Conservation (phyloP, 2,329 filamentous ascomycete species). For the Colletotrichum liriopes region DNA sequence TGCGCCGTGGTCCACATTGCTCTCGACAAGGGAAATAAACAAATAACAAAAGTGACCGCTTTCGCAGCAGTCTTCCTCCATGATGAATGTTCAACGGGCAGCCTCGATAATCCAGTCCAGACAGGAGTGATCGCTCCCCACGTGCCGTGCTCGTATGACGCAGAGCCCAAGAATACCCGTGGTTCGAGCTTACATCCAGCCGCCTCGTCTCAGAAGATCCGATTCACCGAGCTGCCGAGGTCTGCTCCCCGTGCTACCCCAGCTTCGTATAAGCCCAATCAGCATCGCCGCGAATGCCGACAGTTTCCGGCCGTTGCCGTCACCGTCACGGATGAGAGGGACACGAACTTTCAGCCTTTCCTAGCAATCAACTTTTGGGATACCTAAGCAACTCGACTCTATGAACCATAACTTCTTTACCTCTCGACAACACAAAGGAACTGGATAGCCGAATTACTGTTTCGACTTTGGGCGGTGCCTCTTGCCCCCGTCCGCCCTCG, state of each 20-base stretch:
- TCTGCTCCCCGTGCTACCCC: slow-evolving; percentile 23
- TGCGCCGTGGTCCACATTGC: neutral
- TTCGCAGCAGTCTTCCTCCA: neutral
- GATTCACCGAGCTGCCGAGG: slow-evolving; percentile 41
- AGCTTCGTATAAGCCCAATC: slow-evolving; percentile 25
- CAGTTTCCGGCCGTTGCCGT: slow-evolving; percentile 32
- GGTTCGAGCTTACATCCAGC: neutral
- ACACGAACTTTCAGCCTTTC: neutral
- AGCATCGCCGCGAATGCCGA: slow-evolving; percentile 30
- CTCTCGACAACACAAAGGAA: slow-evolving; percentile 19
- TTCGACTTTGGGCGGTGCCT: neutral
- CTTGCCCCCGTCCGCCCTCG: neutral
- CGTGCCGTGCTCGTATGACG: slow-evolving; percentile 15
- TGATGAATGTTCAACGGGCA: neutral
- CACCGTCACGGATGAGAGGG: neutral
- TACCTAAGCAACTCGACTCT: slow-evolving; percentile 33
- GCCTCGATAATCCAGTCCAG: neutral
- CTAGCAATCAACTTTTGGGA: slow-evolving; percentile 37
- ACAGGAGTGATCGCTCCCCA: neutral
- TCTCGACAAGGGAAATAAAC: neutral
- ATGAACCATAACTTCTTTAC: slow-evolving; percentile 15
- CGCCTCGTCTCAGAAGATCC: neutral
- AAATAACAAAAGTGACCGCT: neutral
- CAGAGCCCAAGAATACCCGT: slow-evolving; percentile 2
- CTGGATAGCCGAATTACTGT: neutral